These are phyloP conservation scores for Hypoxylon sp. DNA, from an alignment of 2,329 filamentous ascomycete genomes.

Conservation along the genomic window DNA sequence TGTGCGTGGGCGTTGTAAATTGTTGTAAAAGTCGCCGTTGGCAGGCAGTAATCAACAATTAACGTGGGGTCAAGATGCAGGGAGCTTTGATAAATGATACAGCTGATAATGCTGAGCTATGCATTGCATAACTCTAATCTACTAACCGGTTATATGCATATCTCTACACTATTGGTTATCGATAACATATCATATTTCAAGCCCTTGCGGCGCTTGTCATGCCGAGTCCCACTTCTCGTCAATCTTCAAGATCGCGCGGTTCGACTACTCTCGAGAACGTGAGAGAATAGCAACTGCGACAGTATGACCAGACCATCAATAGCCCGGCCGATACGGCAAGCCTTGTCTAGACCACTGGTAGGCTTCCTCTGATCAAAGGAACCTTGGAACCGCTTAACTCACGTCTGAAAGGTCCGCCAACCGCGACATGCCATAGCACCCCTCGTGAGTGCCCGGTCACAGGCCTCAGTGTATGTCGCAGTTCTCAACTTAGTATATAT, in stretches of 20 bases:
- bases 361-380: not conserved
- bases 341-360: constrained; percentile 49
- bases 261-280: constrained; percentile 25
- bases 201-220: too few relatives aligned
- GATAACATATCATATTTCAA: constrained; percentile 48
- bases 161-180: constrained; percentile 38
- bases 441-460: constrained; percentile 44
- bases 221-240: constrained; percentile 28
- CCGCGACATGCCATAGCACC: constrained; percentile 45
- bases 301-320: constrained; percentile 50
- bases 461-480: constrained; percentile 47
- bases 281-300: constrained; percentile 39
- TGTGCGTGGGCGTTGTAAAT: too few relatives aligned
- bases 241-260: constrained; percentile 38
- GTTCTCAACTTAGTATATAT: not conserved
- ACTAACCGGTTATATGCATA: constrained; percentile 27
- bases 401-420: constrained; percentile 45
- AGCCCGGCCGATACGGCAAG: constrained; percentile 50
- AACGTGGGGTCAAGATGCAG: constrained; percentile 29
- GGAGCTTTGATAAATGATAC: constrained; percentile 30
- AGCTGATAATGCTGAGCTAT: constrained; percentile 30
- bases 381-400: constrained; percentile 17
- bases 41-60: not conserved
- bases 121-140: constrained; percentile 14
- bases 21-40: not conserved